Conservation (phyloP, 371 early-diverging fungal species). For the Mucor sp. region DNA sequence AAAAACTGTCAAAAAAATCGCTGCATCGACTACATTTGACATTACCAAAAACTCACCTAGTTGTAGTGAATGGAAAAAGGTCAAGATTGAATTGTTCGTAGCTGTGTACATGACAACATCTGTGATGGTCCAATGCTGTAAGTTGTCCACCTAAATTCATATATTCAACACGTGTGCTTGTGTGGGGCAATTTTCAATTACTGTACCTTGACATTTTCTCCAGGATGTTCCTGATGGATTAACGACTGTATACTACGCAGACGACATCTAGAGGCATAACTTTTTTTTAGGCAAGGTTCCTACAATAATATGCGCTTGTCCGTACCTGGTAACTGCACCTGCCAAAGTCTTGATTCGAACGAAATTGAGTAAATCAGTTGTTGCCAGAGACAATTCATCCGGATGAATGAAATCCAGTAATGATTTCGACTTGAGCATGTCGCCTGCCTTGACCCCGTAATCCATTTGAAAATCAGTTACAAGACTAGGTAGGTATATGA, state of each 20-base stretch:
- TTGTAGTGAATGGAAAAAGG: constrained; percentile 51
- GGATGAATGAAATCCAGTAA: constrained; percentile 64
- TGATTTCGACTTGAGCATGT: constrained; percentile 45
- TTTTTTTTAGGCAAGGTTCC: background rate
- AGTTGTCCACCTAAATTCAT: background rate
- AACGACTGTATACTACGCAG: constrained; percentile 6
- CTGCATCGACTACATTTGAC: background rate
- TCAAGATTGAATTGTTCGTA: constrained; percentile 51
- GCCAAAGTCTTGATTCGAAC: constrained; percentile 51
- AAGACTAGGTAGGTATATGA: constrained; percentile 49
- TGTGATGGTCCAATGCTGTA: constrained; percentile 44
- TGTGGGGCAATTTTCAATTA: background rate
- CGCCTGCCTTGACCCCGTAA: constrained; percentile 32
- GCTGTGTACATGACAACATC: constrained; percentile 63
- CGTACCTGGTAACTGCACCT: constrained; percentile 63
- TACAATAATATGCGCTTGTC: background rate
- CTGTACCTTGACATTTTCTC: background rate
- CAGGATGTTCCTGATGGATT: constrained; percentile 1
- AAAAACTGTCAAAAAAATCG: constrained; percentile 2
- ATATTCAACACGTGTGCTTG: background rate
- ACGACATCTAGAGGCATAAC: constrained; percentile 7
- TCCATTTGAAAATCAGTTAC: constrained; percentile 16
- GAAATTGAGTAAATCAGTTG: constrained; percentile 53
- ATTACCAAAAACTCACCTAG: background rate
- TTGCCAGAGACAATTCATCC: constrained; percentile 55